Evolutionary conservation across 371 early-diverging fungal genomes (phyloP).

Genomic region (Mortierella sp.): DNA sequence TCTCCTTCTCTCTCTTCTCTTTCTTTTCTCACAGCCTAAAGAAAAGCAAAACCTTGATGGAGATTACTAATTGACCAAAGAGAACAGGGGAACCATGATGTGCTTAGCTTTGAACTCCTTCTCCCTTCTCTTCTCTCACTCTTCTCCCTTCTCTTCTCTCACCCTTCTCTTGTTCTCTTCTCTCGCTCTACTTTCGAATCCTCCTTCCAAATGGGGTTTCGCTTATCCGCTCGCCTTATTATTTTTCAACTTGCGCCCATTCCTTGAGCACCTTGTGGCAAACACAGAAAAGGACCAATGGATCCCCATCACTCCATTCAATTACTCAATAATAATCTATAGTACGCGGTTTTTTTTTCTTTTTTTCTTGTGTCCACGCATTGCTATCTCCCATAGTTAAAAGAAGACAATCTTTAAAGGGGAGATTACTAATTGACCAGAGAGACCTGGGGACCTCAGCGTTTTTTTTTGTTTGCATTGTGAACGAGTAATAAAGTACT

Average conservation of each 20-base stretch:
- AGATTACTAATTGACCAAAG: neutral
- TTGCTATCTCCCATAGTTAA: neutral
- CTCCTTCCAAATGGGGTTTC: slow-evolving; percentile 1
- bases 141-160: no score
- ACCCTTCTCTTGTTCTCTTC: neutral
- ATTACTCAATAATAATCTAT: no score
- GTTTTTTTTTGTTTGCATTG: no score
- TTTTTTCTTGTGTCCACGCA: neutral
- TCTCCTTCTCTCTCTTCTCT: neutral
- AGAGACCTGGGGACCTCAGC: neutral
- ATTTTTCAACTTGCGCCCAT: neutral
- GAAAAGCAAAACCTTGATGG: neutral
- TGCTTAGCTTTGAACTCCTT: no score
- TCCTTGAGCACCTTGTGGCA: neutral
- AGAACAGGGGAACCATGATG: neutral
- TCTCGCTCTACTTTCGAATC: neutral
- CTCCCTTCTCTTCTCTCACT: no score
- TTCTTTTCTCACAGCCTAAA: neutral
- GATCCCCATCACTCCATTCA: no score
- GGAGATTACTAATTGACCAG: neutral
- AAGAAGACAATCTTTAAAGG: neutral
- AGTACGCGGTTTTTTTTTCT: neutral
- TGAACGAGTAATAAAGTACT: no score
- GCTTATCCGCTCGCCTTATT: neutral
- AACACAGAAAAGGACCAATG: neutral